Evolutionary conservation across 768 basidiomycete genomes (phyloP).

Genomic region (Boletus bicolor): DNA sequence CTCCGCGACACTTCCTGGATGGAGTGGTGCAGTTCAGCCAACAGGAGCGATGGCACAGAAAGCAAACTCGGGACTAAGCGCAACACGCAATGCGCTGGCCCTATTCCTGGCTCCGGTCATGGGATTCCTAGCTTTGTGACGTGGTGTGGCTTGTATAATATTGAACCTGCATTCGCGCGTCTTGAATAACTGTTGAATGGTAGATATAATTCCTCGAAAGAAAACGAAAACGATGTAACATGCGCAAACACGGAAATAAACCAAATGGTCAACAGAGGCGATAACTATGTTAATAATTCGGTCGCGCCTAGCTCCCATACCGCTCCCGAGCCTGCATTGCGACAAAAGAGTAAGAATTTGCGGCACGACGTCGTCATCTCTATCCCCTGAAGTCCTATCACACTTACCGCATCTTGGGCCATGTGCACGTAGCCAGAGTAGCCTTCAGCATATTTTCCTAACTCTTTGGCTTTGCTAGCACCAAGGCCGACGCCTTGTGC

Average conservation of each 20-base stretch:
- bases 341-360: slow-evolving; percentile 27
- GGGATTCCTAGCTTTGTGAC: slow-evolving; percentile 26
- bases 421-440: slow-evolving; percentile 68
- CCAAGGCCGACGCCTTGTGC: slow-evolving; percentile 86
- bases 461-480: slow-evolving; percentile 86
- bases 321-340: slow-evolving; percentile 36
- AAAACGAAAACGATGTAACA: slow-evolving; percentile 12
- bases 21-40: slow-evolving; percentile 12
- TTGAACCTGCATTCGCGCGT: not conserved
- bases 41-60: slow-evolving; percentile 17
- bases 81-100: slow-evolving; percentile 20
- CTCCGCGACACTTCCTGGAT: slow-evolving; percentile 51
- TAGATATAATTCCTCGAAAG: slow-evolving; percentile 19
- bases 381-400: slow-evolving; percentile 19
- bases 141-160: not conserved
- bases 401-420: slow-evolving; percentile 66
- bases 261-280: slow-evolving; percentile 8
- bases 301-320: slow-evolving; percentile 28
- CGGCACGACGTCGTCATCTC: slow-evolving; percentile 14
- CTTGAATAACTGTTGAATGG: slow-evolving; percentile 4
- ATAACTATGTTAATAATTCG: slow-evolving; percentile 12
- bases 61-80: slow-evolving; percentile 20
- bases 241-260: slow-evolving; percentile 12
- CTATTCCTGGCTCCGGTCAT: slow-evolving; percentile 28
- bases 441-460: slow-evolving; percentile 68